Evolutionary conservation across 1,284 basidiomycete species (phyloP).

Genomic region (Tilletia horrida): DNA sequence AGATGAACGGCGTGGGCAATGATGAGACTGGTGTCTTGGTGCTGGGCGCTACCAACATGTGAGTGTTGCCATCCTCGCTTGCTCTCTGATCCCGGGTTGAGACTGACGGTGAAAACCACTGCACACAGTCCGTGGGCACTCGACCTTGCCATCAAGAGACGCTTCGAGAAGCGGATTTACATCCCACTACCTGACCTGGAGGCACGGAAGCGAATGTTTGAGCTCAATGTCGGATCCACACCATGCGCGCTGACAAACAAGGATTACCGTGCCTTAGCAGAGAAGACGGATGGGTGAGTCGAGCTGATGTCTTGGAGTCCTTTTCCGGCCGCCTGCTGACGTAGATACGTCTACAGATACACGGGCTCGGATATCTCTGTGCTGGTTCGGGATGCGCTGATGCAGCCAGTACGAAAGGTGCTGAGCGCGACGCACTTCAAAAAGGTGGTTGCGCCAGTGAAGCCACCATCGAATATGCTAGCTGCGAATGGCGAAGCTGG

Average conservation of each 20-base stretch:
- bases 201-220: slow-evolving; percentile 92
- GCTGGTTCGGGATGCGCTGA: slow-evolving; percentile 90
- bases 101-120: no score
- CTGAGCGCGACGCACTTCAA: slow-evolving; percentile 95
- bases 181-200: slow-evolving; percentile 92
- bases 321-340: no score
- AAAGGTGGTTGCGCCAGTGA: slow-evolving; percentile 55
- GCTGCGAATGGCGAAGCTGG: slow-evolving; percentile 25
- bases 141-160: slow-evolving; percentile 94
- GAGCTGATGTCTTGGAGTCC: no score
- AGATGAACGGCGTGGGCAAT: slow-evolving; percentile 98
- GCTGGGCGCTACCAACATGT: slow-evolving; percentile 96
- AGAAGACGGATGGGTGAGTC: slow-evolving; percentile 80
- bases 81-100: no score
- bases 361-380: slow-evolving; percentile 95
- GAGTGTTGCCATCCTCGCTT: no score
- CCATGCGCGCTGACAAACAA: slow-evolving; percentile 76
- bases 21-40: slow-evolving; percentile 92
- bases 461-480: slow-evolving; percentile 31
- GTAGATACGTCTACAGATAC: slow-evolving; percentile 65
- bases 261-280: slow-evolving; percentile 78
- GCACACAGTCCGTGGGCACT: slow-evolving; percentile 62
- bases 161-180: slow-evolving; percentile 98
- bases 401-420: slow-evolving; percentile 98
- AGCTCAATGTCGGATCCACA: slow-evolving; percentile 89